These are phyloP conservation scores for slime mould (Dictyostelium discoideum) DNA, from an alignment of 78 protist species.

Conservation along the genomic window DNA sequence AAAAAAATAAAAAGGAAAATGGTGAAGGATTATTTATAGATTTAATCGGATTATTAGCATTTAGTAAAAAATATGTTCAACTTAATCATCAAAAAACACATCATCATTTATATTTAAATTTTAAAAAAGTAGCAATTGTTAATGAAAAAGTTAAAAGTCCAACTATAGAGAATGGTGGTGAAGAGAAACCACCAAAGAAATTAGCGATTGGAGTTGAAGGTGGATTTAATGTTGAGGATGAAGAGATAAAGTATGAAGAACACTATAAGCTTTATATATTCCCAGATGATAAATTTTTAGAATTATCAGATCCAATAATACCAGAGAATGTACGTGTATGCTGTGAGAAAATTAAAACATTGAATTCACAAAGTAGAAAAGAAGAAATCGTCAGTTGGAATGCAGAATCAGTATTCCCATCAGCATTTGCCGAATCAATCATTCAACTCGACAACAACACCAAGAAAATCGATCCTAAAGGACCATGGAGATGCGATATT, in stretches of 20 bases:
- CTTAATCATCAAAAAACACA: slow-evolving; percentile 39
- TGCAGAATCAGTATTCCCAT: slow-evolving; percentile 61
- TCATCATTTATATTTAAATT: slow-evolving; percentile 75
- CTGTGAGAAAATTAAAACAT: slow-evolving; percentile 10
- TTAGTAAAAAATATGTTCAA: not conserved
- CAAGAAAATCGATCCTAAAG: slow-evolving; percentile 68
- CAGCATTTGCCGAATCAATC: slow-evolving; percentile 83
- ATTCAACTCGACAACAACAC: slow-evolving; percentile 83
- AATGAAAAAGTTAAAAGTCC: not conserved
- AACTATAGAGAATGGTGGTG: slow-evolving; percentile 8
- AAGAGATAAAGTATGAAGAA: slow-evolving; percentile 46
- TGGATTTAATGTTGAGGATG: slow-evolving; percentile 56
- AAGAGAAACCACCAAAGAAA: slow-evolving; percentile 77
- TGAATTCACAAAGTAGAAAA: slow-evolving; percentile 22
- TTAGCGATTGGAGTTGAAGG: slow-evolving; percentile 88
- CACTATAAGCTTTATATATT: slow-evolving; percentile 35
- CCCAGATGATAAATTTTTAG: slow-evolving; percentile 32
- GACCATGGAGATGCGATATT: slow-evolving; percentile 52
- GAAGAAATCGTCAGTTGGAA: slow-evolving; percentile 58
- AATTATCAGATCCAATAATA: slow-evolving; percentile 11
- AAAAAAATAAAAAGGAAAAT: slow-evolving; percentile 35
- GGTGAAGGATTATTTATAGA: slow-evolving; percentile 88
- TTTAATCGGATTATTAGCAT: slow-evolving; percentile 63
- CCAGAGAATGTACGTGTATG: slow-evolving; percentile 46
- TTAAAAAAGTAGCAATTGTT: slow-evolving; percentile 28